These are phyloP conservation scores for Talinum fruticosum DNA, from an alignment of 148 eudicot genomes.

Conservation along the genomic window DNA sequence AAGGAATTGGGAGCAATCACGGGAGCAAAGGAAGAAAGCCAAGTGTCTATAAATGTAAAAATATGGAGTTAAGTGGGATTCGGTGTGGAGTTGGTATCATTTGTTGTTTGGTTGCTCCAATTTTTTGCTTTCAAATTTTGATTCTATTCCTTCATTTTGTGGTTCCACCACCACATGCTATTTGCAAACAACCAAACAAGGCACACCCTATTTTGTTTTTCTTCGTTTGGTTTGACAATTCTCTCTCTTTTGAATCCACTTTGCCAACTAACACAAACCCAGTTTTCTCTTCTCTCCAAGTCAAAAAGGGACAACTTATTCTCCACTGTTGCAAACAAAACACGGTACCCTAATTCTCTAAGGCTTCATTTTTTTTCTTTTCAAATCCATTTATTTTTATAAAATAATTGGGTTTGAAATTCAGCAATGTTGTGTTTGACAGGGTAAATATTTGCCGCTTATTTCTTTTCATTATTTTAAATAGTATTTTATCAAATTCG, in stretches of 20 bases:
- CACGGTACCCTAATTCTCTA: neutral
- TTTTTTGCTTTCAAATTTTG: constrained; percentile 5
- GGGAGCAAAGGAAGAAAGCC: neutral
- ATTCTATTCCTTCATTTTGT: neutral
- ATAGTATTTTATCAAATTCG: no score
- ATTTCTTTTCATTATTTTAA: no score
- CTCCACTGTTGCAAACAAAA: neutral
- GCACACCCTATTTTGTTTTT: constrained; percentile 9
- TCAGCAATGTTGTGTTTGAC: no score
- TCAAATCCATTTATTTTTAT: neutral
- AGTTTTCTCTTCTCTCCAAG: neutral
- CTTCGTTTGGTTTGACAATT: constrained; percentile 20
- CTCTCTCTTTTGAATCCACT: constrained; percentile 6
- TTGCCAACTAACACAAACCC: constrained; percentile 16
- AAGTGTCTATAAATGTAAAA: neutral
- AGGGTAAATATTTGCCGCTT: no score
- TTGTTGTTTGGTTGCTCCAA: constrained; percentile 25
- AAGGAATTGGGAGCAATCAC: neutral
- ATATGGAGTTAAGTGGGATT: constrained; percentile 3
- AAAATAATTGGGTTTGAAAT: no score
- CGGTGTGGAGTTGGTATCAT: constrained; percentile 26
- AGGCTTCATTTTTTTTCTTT: neutral
- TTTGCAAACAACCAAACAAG: constrained; percentile 12
- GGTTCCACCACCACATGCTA: constrained; percentile 10
- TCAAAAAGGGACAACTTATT: constrained; percentile 15